phyloP scores from a whole-genome alignment of 1,284 basidiomycete species.

The Tylopilus microsporus region DNA sequence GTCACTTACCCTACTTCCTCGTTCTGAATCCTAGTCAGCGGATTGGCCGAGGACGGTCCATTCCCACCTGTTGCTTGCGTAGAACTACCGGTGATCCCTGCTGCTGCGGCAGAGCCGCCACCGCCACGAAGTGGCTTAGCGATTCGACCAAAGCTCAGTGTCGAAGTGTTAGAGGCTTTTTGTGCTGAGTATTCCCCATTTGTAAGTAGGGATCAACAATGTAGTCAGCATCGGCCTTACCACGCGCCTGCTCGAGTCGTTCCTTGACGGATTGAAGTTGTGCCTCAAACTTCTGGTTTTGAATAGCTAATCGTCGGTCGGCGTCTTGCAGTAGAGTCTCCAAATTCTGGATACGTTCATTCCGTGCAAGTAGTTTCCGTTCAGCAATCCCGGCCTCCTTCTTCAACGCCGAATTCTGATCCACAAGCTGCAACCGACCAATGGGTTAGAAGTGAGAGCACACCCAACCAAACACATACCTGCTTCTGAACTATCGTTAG shows the following conservation, averaged over 20 bases:
- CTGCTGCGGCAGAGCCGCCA: conserved; percentile 55
- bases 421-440: conserved; percentile 70
- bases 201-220: conserved; percentile 13
- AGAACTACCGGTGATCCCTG: conserved; percentile 38
- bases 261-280: conserved; percentile 90
- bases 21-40: conserved; percentile 67
- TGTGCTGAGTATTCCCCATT: conserved; percentile 48
- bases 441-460: conserved; percentile 1
- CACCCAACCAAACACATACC: conserved; percentile 41
- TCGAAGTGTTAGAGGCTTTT: conserved; percentile 66
- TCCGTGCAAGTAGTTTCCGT: conserved; percentile 90
- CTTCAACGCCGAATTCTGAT: conserved; percentile 97
- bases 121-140: conserved; percentile 95
- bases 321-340: conserved; percentile 91
- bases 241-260: conserved; percentile 85
- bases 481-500: conserved; percentile 96
- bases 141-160: conserved; percentile 86
- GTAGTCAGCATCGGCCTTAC: conserved; percentile 43
- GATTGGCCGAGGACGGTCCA: conserved; percentile 47
- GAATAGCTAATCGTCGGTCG: conserved; percentile 82
- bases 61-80: conserved; percentile 42
- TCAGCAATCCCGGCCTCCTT: conserved; percentile 97
- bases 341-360: conserved; percentile 95
- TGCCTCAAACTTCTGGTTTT: conserved; percentile 94
- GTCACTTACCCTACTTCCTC: conserved; percentile 71